Percentiles rank a stretch among this genome's conserved stretches.
Conservation (phyloP, 306 rosid species). For the Luffa aegyptiaca region DNA sequence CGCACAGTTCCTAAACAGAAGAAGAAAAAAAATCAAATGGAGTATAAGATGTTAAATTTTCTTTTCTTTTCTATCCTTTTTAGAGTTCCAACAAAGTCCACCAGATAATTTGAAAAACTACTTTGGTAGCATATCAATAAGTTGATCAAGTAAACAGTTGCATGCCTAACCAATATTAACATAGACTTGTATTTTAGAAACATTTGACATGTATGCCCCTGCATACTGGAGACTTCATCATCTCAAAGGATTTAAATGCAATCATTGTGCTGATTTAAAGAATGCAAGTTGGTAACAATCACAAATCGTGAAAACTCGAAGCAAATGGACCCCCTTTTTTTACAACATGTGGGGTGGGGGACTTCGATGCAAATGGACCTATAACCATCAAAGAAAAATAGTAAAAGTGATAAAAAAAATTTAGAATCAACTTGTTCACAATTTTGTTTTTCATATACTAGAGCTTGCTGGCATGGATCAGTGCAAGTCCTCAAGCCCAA, state of each 20-base stretch:
- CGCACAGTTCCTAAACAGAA: constrained; percentile 76
- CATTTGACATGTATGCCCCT: neutral
- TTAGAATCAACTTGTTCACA: neutral
- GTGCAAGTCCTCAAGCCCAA: neutral
- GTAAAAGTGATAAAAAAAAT: neutral
- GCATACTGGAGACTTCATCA: neutral
- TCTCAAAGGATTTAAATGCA: neutral
- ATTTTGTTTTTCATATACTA: neutral
- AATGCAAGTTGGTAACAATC: neutral
- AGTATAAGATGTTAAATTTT: neutral
- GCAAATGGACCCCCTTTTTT: neutral
- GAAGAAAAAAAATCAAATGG: constrained; percentile 1
- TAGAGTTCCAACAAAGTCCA: neutral
- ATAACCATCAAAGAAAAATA: neutral
- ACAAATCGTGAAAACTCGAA: neutral
- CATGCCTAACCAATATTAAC: neutral
- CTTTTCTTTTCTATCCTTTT: neutral
- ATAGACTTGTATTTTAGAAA: neutral
- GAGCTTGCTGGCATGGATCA: neutral
- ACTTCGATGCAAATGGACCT: neutral
- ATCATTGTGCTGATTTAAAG: neutral
- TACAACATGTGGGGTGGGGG: too few species aligned
- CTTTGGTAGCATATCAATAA: neutral
- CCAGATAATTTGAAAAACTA: neutral
- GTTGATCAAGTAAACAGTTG: neutral